Percentiles rank a stretch among this genome's conserved stretches.
Conservation (phyloP, 768 basidiomycete genomes). For the Boletus patriciae region DNA sequence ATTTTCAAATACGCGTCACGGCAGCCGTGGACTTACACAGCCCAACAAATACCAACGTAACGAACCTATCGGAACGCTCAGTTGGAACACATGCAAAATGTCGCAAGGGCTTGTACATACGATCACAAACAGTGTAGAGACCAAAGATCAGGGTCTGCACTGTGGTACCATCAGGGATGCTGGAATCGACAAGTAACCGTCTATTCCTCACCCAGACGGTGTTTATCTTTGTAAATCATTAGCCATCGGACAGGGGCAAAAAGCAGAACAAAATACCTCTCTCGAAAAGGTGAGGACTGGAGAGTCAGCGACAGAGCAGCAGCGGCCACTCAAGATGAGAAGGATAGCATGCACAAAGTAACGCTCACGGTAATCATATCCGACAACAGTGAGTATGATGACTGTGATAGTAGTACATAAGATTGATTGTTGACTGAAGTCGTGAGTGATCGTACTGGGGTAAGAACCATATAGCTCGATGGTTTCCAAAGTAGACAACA, state of each 20-base stretch:
- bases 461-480: background rate
- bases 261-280: slow-evolving; percentile 8
- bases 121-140: slow-evolving; percentile 17
- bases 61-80: slow-evolving; percentile 7
- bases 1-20: too few relatives aligned
- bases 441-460: background rate
- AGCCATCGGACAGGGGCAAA: background rate
- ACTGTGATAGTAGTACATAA: background rate
- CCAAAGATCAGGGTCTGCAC: slow-evolving; percentile 13
- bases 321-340: background rate
- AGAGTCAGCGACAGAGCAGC: background rate
- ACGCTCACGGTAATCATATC: slow-evolving; percentile 10
- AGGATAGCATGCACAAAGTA: background rate
- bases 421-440: background rate
- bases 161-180: background rate
- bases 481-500: background rate
- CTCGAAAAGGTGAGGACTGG: slow-evolving; percentile 15
- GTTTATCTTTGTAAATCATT: slow-evolving; percentile 7
- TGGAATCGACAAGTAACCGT: background rate
- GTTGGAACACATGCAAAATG: background rate
- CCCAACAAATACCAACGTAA: slow-evolving; percentile 12
- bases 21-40: background rate
- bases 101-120: slow-evolving; percentile 1
- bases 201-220: slow-evolving; percentile 12
- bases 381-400: background rate